Evolutionary conservation across 208 protist species (phyloP).

Genomic region (Leishmania guyanensis): DNA sequence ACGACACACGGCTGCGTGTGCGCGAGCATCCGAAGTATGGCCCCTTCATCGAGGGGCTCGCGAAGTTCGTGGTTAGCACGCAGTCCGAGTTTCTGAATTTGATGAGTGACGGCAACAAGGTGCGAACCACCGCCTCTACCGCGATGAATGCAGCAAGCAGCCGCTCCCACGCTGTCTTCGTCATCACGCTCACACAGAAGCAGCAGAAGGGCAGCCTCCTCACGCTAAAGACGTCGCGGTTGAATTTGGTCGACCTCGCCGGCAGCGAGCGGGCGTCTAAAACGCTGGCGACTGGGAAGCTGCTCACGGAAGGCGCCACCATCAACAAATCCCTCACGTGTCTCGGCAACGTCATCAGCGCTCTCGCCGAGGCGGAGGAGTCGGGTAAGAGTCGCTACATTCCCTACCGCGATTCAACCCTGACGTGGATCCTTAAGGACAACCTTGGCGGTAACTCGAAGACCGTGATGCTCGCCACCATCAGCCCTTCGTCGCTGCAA

Average conservation of each 20-base stretch:
- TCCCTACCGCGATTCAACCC: slow-evolving; percentile 91
- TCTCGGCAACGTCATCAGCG: slow-evolving; percentile 84
- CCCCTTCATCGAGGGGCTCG: slow-evolving; percentile 78
- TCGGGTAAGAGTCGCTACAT: slow-evolving; percentile 58
- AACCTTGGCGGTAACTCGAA: slow-evolving; percentile 62
- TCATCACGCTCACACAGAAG: slow-evolving; percentile 80
- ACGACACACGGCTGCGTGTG: slow-evolving; percentile 73
- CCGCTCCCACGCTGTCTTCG: slow-evolving; percentile 92
- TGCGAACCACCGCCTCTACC: slow-evolving; percentile 87
- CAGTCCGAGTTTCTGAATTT: slow-evolving; percentile 74
- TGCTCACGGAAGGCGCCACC: slow-evolving; percentile 85
- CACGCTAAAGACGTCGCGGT: slow-evolving; percentile 52
- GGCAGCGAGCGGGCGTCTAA: slow-evolving; percentile 85
- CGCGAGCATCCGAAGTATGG: slow-evolving; percentile 81
- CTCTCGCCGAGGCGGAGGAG: slow-evolving; percentile 56
- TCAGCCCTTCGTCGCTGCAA: slow-evolving; percentile 59
- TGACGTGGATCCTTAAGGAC: slow-evolving; percentile 91
- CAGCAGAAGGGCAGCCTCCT: slow-evolving; percentile 40
- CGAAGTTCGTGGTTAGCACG: slow-evolving; percentile 69
- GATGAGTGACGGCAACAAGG: slow-evolving; percentile 86
- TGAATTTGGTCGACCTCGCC: slow-evolving; percentile 88
- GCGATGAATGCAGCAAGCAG: slow-evolving; percentile 91
- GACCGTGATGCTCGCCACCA: slow-evolving; percentile 82
- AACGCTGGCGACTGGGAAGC: slow-evolving; percentile 80
- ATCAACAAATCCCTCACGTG: slow-evolving; percentile 91